Evolutionary conservation across 495 filamentous ascomycete species (phyloP), one percentile per base, ranked within the genome.

Genomic region (Talaromyces trachyspermus): DNA sequence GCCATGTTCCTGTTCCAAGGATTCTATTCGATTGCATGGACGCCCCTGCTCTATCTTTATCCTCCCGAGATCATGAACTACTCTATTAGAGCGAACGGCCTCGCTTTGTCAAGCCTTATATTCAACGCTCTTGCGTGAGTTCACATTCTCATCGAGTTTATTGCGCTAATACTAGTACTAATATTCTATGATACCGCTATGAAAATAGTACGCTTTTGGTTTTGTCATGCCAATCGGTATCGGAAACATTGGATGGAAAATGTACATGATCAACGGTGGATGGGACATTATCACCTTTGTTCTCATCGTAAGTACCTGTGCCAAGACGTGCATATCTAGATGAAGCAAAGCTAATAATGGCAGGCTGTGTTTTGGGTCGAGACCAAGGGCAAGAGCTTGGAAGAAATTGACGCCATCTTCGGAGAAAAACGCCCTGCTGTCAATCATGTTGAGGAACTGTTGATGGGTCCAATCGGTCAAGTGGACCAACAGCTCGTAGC

Each of bases 1-100:
- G 35, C 53, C 10, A 58, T 58, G 49, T 58, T 55, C 24, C 56
- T 83, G 3, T 81, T 80, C 59, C 78, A 81, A 49, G 66, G 77
- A 38, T 71, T 77, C 55, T 81, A 78, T 56, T 75, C 71, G 8
- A 71, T 80, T 50, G 77, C 71, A 12, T 80, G 75, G 62, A 81
- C 77, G 12, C 78, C 78, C 7, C 68, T 83, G 19, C 68, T 79
- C 24, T 74, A 70, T 47, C 70, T 79, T 22, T 80, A 82, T 48
- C 79, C 79, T 19, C 67, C 73, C 15, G 69, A 75, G 46, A 69
- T 80, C 37, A 70, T 66, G 50, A 56, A 53, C 29, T 59, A 53
- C 30, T 49, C 53, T 2, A 55, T 59, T 25, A 50, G 56, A 4
- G 53, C 53, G 0, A 54, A 56, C 40, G 53, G 53, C 3, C 15